Evolutionary conservation across 495 filamentous ascomycete species (phyloP).

Genomic region (Tuber umbilicatum): DNA sequence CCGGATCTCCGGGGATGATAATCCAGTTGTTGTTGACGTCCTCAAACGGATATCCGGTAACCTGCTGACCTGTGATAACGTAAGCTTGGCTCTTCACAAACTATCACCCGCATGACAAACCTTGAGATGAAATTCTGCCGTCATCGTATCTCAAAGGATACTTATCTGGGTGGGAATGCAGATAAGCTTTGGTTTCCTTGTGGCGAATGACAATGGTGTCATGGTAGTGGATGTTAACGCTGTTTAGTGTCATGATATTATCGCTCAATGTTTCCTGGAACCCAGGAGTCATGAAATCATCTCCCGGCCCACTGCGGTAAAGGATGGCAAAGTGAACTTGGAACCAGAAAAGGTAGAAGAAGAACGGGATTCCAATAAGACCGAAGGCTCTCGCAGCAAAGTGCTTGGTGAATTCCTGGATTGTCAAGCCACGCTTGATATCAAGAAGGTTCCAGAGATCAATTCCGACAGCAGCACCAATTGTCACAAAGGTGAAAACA

Average conservation of each 20-base stretch:
- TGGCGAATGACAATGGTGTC: slow-evolving; percentile 82
- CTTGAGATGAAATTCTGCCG: slow-evolving; percentile 92
- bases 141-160: slow-evolving; percentile 97
- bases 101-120: slow-evolving; percentile 40
- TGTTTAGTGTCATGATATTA: slow-evolving; percentile 81
- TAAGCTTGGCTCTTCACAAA: slow-evolving; percentile 13
- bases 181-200: slow-evolving; percentile 93
- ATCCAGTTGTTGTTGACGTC: slow-evolving; percentile 99
- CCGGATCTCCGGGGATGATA: slow-evolving; percentile 61
- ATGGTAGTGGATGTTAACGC: slow-evolving; percentile 79
- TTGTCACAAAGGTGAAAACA: slow-evolving; percentile 92
- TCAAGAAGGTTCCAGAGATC: slow-evolving; percentile 94
- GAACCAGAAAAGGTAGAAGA: slow-evolving; percentile 99
- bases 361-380: slow-evolving; percentile 82
- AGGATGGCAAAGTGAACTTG: slow-evolving; percentile 95
- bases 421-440: slow-evolving; percentile 69
- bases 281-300: slow-evolving; percentile 97
- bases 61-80: slow-evolving; percentile 59
- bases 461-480: slow-evolving; percentile 85
- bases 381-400: slow-evolving; percentile 76
- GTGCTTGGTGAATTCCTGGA: slow-evolving; percentile 79
- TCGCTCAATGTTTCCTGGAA: slow-evolving; percentile 96
- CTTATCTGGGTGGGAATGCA: slow-evolving; percentile 83
- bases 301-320: slow-evolving; percentile 80
- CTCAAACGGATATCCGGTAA: slow-evolving; percentile 95